Base-by-base conservation (phyloP, 768 basidiomycete species). In the Russula abietina region DNA sequence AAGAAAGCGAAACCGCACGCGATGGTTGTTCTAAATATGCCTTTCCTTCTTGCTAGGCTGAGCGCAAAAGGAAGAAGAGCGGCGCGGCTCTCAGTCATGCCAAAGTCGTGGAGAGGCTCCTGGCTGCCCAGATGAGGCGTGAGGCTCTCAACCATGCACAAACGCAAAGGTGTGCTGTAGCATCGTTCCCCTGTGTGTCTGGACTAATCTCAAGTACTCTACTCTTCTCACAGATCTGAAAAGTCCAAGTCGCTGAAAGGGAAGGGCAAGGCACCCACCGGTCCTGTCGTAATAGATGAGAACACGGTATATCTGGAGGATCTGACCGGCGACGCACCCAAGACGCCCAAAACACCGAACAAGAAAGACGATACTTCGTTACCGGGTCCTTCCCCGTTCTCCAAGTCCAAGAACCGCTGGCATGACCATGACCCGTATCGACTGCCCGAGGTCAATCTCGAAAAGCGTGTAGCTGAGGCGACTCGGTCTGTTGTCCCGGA, bases 111-210 rank as follows among this genome's bases (percentile, higher is more conserved):
- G 93, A 98, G 75, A 87, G 87, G 73, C 79, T 99, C 60, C 82
- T 98, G 10, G 93, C 95, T 4, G 95, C 95, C 5, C 94, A 97
- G 67, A 79, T 99, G 84, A 83, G 97, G 70, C 81, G 89, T 24
- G 91, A 91, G 68, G 96, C 94, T 17, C 75, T 98, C 60, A 85
- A 83, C 58, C 86, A 88, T 60, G 78, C 81, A 26, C 75, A 77
- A 56, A 71, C 70, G 43, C 65, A 75, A 57, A 72, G 69, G 83
- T 85, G 69, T 57, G 81, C 72, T 19, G 26, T 30, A 14, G 16
- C 38, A 16, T 19, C 19, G 28, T 19, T 14, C 16, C 9, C 36
- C 2, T 38, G 22, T 32, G 17, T 1, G 11, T 17, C n/a, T 26
- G 16, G 36, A 38, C 32, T 17, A 4, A 6, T 19, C 49, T 22